These are phyloP conservation scores for Lavandula angustifolia DNA, from an alignment of 257 asterid species.

Conservation along the genomic window DNA sequence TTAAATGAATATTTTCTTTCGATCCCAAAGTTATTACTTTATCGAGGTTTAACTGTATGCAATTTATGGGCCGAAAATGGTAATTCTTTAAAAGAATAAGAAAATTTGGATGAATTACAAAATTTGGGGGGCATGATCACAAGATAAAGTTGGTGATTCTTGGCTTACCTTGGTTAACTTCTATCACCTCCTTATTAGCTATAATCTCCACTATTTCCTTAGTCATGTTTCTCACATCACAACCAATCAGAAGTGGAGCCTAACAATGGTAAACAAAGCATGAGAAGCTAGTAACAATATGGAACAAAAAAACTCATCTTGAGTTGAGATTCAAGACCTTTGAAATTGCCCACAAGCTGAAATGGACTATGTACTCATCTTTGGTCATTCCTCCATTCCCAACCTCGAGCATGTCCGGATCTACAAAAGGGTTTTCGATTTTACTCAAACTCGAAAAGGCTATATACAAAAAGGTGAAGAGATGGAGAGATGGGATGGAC, in stretches of 20 bases:
- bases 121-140: background rate
- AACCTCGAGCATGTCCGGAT: slow-evolving; percentile 97
- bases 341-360: slow-evolving; percentile 89
- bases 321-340: slow-evolving; percentile 49
- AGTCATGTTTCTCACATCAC: slow-evolving; percentile 66
- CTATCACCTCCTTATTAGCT: slow-evolving; percentile 69
- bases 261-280: slow-evolving; percentile 26
- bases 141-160: background rate
- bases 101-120: too few relatives aligned
- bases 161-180: slow-evolving; percentile 71
- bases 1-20: too few relatives aligned
- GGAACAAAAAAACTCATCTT: background rate
- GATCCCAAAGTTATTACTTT: too few relatives aligned
- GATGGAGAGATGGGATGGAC: background rate
- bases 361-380: slow-evolving; percentile 74
- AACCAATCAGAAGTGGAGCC: slow-evolving; percentile 93
- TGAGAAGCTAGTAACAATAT: background rate
- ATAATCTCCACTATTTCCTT: slow-evolving; percentile 62
- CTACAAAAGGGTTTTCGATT: slow-evolving; percentile 33
- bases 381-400: slow-evolving; percentile 97
- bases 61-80: too few relatives aligned
- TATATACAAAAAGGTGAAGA: background rate
- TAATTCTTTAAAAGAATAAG: too few relatives aligned
- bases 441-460: too few relatives aligned
- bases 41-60: too few relatives aligned